A percentile compares a stretch with the other conserved stretches of the same genome.
These are phyloP conservation scores for Streptanthus diversifolius DNA, from an alignment of 345 rosid genomes.

Conservation along the genomic window DNA sequence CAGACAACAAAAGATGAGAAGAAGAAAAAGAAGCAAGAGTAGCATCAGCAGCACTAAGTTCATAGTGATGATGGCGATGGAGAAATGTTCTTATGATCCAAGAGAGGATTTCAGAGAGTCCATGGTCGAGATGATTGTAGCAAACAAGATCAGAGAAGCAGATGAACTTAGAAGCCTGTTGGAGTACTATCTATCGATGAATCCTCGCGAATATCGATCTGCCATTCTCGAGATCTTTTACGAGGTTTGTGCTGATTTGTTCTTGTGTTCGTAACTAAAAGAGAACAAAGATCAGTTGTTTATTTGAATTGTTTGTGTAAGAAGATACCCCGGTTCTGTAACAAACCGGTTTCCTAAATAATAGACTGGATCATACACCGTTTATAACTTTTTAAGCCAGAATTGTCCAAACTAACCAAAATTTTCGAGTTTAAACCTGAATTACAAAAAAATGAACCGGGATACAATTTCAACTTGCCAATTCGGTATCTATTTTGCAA, in stretches of 20 bases:
- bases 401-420: background rate
- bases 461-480: background rate
- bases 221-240: slow-evolving; percentile 71
- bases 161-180: slow-evolving; percentile 72
- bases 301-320: slow-evolving; percentile 17
- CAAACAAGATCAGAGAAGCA: slow-evolving; percentile 53
- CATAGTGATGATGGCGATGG: slow-evolving; percentile 83
- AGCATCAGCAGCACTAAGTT: slow-evolving; percentile 43
- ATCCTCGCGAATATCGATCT: slow-evolving; percentile 55
- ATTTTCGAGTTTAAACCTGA: background rate
- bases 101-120: slow-evolving; percentile 76
- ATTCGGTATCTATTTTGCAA: background rate
- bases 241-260: slow-evolving; percentile 70
- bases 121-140: slow-evolving; percentile 73
- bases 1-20: slow-evolving; percentile 31
- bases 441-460: background rate
- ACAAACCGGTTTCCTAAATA: background rate
- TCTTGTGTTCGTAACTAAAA: slow-evolving; percentile 44
- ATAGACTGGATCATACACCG: slow-evolving; percentile 12
- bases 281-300: background rate
- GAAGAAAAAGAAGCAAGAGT: slow-evolving; percentile 34
- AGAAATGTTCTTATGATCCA: slow-evolving; percentile 71
- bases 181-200: slow-evolving; percentile 79
- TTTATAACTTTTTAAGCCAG: background rate
- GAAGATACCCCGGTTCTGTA: slow-evolving; percentile 4